Percentiles rank a stretch among this genome's conserved stretches.
Evolutionary conservation across 805 yeast species (phyloP).

Genomic region (Metschnikowia lunata): DNA sequence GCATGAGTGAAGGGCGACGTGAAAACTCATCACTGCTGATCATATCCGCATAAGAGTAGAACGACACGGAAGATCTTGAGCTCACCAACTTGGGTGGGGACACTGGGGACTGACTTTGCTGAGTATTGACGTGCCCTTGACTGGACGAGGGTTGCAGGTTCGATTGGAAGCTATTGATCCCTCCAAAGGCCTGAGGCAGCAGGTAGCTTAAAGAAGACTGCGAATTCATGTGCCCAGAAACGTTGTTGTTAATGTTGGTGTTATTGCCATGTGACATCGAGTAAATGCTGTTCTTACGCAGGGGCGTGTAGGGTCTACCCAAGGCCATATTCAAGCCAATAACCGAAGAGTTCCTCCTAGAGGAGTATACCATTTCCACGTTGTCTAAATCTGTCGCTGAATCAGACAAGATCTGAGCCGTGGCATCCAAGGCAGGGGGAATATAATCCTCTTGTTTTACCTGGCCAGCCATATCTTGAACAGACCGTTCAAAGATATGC

Average conservation of each 20-base stretch:
- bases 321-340: conserved; percentile 46
- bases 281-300: conserved; percentile 32
- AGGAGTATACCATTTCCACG: conserved; percentile 64
- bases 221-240: conserved; percentile 1
- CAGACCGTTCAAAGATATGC: conserved; percentile 40
- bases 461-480: conserved; percentile 30
- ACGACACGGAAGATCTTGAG: conserved; percentile 41
- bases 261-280: conserved; percentile 13
- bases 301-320: conserved; percentile 38
- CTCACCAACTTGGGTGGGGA: conserved; percentile 38
- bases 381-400: conserved; percentile 60
- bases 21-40: conserved; percentile 61
- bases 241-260: conserved; percentile 1
- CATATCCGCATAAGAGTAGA: conserved; percentile 79
- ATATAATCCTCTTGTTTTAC: conserved; percentile 58
- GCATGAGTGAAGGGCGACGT: conserved; percentile 56
- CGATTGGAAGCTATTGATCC: conserved; percentile 2
- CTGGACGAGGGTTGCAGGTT: conserved; percentile 3
- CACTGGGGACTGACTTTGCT: conserved; percentile 25
- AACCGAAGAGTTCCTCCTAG: conserved; percentile 53
- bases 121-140: neutral
- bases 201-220: conserved; percentile 9
- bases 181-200: conserved; percentile 6
- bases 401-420: conserved; percentile 62
- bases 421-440: conserved; percentile 76